Percentiles rank a stretch among this genome's conserved stretches.
Conservation (phyloP, 2,329 filamentous ascomycete genomes). For the Chlorencoelia australis region DNA sequence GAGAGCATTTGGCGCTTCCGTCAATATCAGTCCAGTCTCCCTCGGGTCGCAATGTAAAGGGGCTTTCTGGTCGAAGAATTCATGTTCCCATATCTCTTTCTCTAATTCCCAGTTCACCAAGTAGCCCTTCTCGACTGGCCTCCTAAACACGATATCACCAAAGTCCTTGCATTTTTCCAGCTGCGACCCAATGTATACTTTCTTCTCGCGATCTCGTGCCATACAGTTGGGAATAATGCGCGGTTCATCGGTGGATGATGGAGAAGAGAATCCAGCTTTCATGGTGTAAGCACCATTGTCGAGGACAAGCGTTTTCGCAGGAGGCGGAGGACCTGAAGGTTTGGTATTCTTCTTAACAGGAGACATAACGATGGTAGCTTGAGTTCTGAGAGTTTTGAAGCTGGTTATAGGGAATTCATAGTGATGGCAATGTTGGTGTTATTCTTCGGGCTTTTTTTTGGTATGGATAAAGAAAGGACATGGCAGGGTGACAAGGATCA, state of each 20-base stretch:
- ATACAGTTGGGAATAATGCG: constrained; percentile 79
- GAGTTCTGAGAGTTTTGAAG: not conserved
- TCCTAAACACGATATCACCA: constrained; percentile 75
- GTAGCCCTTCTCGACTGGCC: constrained; percentile 89
- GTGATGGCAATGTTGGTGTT: constrained; percentile 1
- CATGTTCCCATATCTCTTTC: constrained; percentile 89
- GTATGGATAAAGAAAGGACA: not conserved
- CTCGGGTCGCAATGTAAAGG: constrained; percentile 60
- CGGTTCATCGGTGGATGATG: constrained; percentile 40
- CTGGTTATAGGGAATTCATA: not conserved
- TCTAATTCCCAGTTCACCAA: constrained; percentile 95
- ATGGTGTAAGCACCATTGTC: constrained; percentile 90
- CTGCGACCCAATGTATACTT: constrained; percentile 71
- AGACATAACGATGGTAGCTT: constrained; percentile 10
- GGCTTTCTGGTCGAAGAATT: constrained; percentile 66
- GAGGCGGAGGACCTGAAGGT: constrained; percentile 39
- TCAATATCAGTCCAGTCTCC: constrained; percentile 74
- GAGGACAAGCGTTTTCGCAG: constrained; percentile 66
- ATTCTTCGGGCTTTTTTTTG: not conserved
- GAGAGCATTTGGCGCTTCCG: constrained; percentile 77
- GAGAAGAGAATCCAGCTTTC: constrained; percentile 66
- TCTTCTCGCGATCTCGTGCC: constrained; percentile 68
- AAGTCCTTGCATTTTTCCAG: constrained; percentile 75
- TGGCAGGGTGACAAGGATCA: not conserved
- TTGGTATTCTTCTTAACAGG: constrained; percentile 38